These are phyloP conservation scores for Pleurotus eryngii DNA, from an alignment of 768 basidiomycete species.

Conservation along the genomic window DNA sequence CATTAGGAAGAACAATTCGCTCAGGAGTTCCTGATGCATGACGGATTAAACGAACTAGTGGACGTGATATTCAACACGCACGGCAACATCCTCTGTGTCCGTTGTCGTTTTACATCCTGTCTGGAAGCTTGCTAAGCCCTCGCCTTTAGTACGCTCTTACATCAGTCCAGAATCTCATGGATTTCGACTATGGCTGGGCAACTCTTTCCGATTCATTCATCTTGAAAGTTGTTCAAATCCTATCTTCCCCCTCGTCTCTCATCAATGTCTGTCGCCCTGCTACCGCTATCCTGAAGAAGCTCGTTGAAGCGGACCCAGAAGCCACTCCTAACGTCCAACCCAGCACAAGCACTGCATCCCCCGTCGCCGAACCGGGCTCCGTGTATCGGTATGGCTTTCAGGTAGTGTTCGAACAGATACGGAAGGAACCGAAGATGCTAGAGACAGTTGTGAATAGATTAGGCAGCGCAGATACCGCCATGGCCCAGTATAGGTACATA, in stretches of 20 bases:
- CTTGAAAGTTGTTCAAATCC: conserved; percentile 70
- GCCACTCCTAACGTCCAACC: conserved; percentile 57
- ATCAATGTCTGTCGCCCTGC: conserved; percentile 93
- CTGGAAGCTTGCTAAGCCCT: conserved; percentile 1
- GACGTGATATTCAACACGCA: conserved; percentile 60
- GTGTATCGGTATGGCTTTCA: conserved; percentile 84
- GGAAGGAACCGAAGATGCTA: conserved; percentile 63
- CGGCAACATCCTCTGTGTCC: conserved; percentile 84
- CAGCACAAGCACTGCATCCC: conserved; percentile 57
- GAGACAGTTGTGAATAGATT: conserved; percentile 82
- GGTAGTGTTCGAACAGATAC: conserved; percentile 80
- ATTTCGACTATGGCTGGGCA: conserved; percentile 80
- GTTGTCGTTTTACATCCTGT: conserved; percentile 17
- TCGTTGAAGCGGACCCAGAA: conserved; percentile 82
- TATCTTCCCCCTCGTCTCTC: conserved; percentile 69
- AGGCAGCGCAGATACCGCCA: conserved; percentile 79
- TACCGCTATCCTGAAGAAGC: conserved; percentile 83
- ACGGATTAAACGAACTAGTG: conserved; percentile 71
- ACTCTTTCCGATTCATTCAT: conserved; percentile 72
- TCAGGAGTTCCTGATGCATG: conserved; percentile 68
- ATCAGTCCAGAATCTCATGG: conserved; percentile 86
- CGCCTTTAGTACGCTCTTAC: conserved; percentile 71
- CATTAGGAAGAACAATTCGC: conserved; percentile 80
- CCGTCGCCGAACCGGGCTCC: conserved; percentile 58
- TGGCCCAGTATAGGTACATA: conserved; percentile 74